Percentiles rank a stretch among this genome's conserved stretches.
These are phyloP conservation scores for Beauveria varroae DNA, from an alignment of 2,329 filamentous ascomycete species.

Conservation along the genomic window DNA sequence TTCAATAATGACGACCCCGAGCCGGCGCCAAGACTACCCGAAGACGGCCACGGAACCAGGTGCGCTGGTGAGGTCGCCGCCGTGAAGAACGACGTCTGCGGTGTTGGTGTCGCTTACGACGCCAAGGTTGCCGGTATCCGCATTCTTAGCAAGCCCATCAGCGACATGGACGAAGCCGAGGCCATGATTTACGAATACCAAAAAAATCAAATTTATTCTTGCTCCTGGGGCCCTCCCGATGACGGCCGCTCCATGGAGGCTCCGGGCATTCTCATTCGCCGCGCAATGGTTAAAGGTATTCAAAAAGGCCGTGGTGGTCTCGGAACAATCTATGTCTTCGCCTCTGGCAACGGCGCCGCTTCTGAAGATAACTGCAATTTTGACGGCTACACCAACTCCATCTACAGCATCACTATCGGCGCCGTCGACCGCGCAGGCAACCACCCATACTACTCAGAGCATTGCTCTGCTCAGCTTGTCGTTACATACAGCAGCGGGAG, in stretches of 20 bases:
- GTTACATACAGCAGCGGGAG: slow-evolving; percentile 94
- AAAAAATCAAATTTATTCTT: slow-evolving; percentile 94
- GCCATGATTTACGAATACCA: slow-evolving; percentile 90
- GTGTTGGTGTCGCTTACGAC: slow-evolving; percentile 92
- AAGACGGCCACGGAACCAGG: slow-evolving; percentile 86
- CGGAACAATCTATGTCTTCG: slow-evolving; percentile 94
- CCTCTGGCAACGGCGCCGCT: slow-evolving; percentile 81
- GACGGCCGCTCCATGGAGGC: slow-evolving; percentile 92
- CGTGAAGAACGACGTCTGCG: slow-evolving; percentile 86
- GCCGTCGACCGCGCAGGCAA: slow-evolving; percentile 78
- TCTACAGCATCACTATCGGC: slow-evolving; percentile 96
- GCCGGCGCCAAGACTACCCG: slow-evolving; percentile 72
- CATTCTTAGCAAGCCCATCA: slow-evolving; percentile 85
- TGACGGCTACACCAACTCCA: slow-evolving; percentile 98
- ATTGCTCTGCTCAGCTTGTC: slow-evolving; percentile 89
- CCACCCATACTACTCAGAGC: slow-evolving; percentile 96
- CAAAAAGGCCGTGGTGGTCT: slow-evolving; percentile 78
- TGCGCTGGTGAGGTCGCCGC: slow-evolving; percentile 93
- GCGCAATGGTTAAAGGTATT: slow-evolving; percentile 85
- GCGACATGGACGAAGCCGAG: slow-evolving; percentile 83
- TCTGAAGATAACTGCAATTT: slow-evolving; percentile 97
- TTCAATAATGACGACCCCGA: slow-evolving; percentile 82
- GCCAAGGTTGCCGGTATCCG: slow-evolving; percentile 85
- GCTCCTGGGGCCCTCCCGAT: slow-evolving; percentile 95
- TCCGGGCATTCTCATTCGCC: slow-evolving; percentile 78